Conservation (phyloP, 257 asterid species). For the Handroanthus guayacan region DNA sequence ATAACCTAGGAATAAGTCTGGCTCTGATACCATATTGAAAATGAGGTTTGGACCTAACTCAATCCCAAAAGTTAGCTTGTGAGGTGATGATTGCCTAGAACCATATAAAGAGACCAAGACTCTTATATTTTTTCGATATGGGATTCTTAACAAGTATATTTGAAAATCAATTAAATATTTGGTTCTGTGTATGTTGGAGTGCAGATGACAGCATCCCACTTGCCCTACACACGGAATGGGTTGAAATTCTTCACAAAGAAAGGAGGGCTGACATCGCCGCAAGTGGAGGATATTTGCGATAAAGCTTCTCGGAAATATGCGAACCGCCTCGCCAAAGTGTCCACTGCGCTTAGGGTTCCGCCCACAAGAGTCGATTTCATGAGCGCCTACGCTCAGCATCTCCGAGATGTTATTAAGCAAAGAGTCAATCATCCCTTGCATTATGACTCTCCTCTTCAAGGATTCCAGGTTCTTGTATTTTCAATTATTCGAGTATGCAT, state of each 20-base stretch:
- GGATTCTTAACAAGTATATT: too few relatives aligned
- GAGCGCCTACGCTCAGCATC: slow-evolving; percentile 75
- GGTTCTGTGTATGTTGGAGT: neutral
- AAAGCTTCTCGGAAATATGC: slow-evolving; percentile 78
- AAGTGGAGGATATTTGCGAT: slow-evolving; percentile 85
- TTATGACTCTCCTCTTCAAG: slow-evolving; percentile 74
- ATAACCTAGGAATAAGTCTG: too few relatives aligned
- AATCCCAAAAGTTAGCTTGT: too few relatives aligned
- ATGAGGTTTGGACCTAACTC: too few relatives aligned
- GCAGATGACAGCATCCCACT: slow-evolving; percentile 98
- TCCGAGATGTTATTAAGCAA: slow-evolving; percentile 71
- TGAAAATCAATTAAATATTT: neutral
- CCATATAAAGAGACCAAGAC: too few relatives aligned
- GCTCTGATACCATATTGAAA: too few relatives aligned
- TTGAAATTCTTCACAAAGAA: slow-evolving; percentile 79
- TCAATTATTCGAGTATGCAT: neutral
- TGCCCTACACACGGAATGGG: slow-evolving; percentile 93
- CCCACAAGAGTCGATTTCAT: slow-evolving; percentile 73
- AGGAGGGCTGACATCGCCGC: slow-evolving; percentile 82
- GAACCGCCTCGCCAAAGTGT: slow-evolving; percentile 68
- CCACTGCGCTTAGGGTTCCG: slow-evolving; percentile 50
- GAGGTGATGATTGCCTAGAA: too few relatives aligned
- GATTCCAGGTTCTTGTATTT: slow-evolving; percentile 68
- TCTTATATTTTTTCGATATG: too few relatives aligned
- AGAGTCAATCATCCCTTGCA: slow-evolving; percentile 80